Evolutionary conservation across 2,329 filamentous ascomycete species (phyloP).

Genomic region (Claviceps citrina): DNA sequence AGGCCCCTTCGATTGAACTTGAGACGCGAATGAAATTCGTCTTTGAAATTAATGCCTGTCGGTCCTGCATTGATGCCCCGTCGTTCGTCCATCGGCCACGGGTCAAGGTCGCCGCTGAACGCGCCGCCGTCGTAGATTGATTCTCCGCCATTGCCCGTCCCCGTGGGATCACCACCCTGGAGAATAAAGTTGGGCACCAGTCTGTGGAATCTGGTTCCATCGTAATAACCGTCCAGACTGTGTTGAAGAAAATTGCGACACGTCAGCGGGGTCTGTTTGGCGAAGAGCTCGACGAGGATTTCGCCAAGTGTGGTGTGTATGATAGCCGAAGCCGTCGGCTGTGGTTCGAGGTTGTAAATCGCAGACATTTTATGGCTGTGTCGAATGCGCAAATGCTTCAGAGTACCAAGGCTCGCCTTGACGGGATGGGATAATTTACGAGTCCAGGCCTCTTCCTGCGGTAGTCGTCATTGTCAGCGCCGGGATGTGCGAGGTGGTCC

Average conservation of each 20-base stretch:
- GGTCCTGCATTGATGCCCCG: constrained; percentile 45
- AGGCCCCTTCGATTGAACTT: constrained; percentile 86
- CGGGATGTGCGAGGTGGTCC: no score
- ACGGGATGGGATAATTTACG: background rate
- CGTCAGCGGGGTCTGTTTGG: constrained; percentile 80
- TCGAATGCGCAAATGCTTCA: background rate
- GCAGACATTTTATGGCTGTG: constrained; percentile 59
- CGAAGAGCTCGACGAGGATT: constrained; percentile 82
- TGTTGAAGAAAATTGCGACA: constrained; percentile 93
- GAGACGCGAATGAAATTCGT: constrained; percentile 83
- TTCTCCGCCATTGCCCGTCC: constrained; percentile 80
- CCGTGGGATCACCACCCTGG: constrained; percentile 88
- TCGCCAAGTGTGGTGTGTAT: constrained; percentile 83
- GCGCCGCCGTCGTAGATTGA: constrained; percentile 81
- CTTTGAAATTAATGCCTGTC: constrained; percentile 48
- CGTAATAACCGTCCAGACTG: constrained; percentile 90
- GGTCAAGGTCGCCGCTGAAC: constrained; percentile 56
- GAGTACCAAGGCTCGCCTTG: background rate
- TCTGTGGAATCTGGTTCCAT: constrained; percentile 84
- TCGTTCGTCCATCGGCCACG: constrained; percentile 52
- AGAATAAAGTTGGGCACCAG: constrained; percentile 83
- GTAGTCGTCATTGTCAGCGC: background rate
- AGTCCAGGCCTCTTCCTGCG: no score
- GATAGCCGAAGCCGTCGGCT: constrained; percentile 81
- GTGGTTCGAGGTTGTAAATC: constrained; percentile 87